Evolutionary conservation across 2,329 filamentous ascomycete species (phyloP).

Genomic region (Cercospora brassicicola): DNA sequence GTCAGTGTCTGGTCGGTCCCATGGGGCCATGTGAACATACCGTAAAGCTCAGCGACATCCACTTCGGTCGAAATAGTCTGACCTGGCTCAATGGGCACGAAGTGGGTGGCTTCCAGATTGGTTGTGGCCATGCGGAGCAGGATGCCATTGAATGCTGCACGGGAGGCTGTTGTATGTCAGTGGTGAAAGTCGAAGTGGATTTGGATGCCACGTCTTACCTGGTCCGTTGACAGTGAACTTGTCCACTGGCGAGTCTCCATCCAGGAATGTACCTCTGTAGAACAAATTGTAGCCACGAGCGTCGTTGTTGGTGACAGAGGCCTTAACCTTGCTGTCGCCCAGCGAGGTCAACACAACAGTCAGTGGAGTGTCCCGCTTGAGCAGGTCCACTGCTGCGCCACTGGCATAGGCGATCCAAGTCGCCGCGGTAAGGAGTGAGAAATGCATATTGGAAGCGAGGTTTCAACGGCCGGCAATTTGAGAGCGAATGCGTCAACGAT

Average conservation of each 20-base stretch:
- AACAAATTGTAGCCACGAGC: constrained; percentile 31
- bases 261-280: constrained; percentile 32
- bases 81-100: constrained; percentile 50
- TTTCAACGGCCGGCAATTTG: neutral
- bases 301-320: constrained; percentile 30
- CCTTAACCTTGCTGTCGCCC: constrained; percentile 31
- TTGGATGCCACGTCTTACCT: constrained; percentile 15
- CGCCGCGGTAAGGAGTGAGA: constrained; percentile 5
- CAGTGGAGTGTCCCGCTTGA: constrained; percentile 27
- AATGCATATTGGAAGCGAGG: neutral
- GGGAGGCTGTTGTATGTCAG: constrained; percentile 16
- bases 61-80: constrained; percentile 56
- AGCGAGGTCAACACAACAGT: constrained; percentile 27
- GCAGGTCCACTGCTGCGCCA: constrained; percentile 23
- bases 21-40: neutral
- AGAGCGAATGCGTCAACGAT: neutral
- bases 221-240: constrained; percentile 29
- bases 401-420: neutral
- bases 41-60: constrained; percentile 57
- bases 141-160: constrained; percentile 53
- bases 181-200: neutral
- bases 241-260: constrained; percentile 30
- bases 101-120: constrained; percentile 51
- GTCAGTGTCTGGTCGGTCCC: neutral
- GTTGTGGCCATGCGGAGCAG: constrained; percentile 52